phyloP scores from a whole-genome alignment of 495 filamentous ascomycete genomes.

The Hyaloscypha variabilis region DNA sequence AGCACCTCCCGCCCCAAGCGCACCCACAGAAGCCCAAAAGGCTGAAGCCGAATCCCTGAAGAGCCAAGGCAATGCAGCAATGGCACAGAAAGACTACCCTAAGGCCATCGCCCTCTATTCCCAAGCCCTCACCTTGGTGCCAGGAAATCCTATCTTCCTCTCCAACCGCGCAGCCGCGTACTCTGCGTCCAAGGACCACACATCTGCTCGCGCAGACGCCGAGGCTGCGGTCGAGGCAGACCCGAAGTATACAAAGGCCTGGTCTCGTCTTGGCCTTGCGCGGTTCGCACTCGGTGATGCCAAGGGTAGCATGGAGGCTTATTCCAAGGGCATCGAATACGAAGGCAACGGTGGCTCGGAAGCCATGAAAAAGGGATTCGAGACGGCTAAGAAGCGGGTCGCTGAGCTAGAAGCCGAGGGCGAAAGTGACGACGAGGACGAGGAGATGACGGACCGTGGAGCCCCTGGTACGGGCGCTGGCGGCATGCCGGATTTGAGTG shows the following conservation, averaged over 20 bases:
- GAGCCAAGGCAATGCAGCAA: slow-evolving; percentile 89
- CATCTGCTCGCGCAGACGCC: slow-evolving; percentile 79
- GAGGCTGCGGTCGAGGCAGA: slow-evolving; percentile 85
- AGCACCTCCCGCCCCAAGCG: slow-evolving; percentile 31
- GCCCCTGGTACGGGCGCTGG: slow-evolving; percentile 60
- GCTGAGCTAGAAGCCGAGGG: slow-evolving; percentile 64
- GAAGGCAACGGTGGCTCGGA: slow-evolving; percentile 89
- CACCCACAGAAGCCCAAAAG: slow-evolving; percentile 56
- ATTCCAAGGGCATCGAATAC: slow-evolving; percentile 87
- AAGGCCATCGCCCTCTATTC: slow-evolving; percentile 84
- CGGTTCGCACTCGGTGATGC: slow-evolving; percentile 88
- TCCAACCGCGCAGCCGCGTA: slow-evolving; percentile 96
- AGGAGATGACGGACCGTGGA: slow-evolving; percentile 37
- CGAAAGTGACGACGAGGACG: slow-evolving; percentile 47
- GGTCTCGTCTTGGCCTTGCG: slow-evolving; percentile 89
- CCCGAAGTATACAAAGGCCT: slow-evolving; percentile 94
- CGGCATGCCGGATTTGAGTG: slow-evolving; percentile 79
- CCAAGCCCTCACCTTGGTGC: slow-evolving; percentile 75
- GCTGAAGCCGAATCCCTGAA: slow-evolving; percentile 86
- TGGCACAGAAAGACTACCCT: slow-evolving; percentile 86
- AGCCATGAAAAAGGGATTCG: slow-evolving; percentile 91
- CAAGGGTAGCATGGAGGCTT: slow-evolving; percentile 91
- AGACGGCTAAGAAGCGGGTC: slow-evolving; percentile 83
- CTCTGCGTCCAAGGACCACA: slow-evolving; percentile 77
- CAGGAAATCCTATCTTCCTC: slow-evolving; percentile 92